Evolutionary conservation across 768 basidiomycete genomes (phyloP), one percentile per base, ranked within the genome.

Genomic region (Trametopsis cervina): DNA sequence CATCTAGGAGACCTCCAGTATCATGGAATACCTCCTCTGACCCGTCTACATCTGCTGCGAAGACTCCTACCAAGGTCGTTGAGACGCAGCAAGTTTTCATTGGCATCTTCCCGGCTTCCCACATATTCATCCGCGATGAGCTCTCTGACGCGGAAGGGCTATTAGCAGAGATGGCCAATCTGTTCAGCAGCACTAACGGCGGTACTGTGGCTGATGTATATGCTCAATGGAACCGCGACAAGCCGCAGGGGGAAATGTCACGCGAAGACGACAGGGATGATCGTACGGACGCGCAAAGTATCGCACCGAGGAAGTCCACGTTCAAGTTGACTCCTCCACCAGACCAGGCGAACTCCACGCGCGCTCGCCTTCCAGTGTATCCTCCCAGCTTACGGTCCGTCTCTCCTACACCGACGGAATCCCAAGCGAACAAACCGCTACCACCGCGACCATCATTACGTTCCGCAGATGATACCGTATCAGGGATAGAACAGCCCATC

Each of bases 391-490:
- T 88, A n/a, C 82, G 83, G 40, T 73, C 69, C 12, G 57, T 65
- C 41, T 89, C 88, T 1, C 75, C 76, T 4, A 82, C 81, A 0
- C 81, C 82, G 10, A 71, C 76, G 11, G 80, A 80, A 24, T 80
- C 84, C 24, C 78, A 81, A 40, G 66, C 77, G 13, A 60, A 76
- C 56, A 89, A 91, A 61, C 85, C 83, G 1, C 70, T 85, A 4
- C 92, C 91, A 7, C 93, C 91, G 2, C 80, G 96, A 38, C 95
- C 95, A 4, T 89, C 87, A n/a, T 76, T 97, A 41, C 94, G 93
- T 54, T 89, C 91, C 9, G 91, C 90, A 29, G 95, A 96, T 61
- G 94, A 97, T 57, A 98, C 95, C 2, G 75, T 78, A 3, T 83
- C 85, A 0, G 95, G 95, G 9, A 72, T 75, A 18, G 69, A 65